Base-by-base conservation (phyloP, 2,329 filamentous ascomycete genomes). In the Arthroderma sp. region DNA sequence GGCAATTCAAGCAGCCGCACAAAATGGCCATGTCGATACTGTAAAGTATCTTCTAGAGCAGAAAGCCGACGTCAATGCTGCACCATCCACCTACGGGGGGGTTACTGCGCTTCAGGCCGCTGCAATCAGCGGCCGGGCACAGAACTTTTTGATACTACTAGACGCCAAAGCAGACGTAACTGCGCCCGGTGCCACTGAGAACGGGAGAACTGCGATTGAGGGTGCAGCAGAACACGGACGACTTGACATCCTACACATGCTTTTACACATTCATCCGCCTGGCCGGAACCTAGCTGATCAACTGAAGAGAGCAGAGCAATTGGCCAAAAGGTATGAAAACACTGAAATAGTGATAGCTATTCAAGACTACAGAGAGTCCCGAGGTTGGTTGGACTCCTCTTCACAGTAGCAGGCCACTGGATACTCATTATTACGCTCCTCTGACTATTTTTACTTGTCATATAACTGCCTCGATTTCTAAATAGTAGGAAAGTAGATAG, bases 201-300 rank as follows among this genome's bases (percentile, higher is more conserved):
- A 43, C 6, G 60, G 57, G n/a, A 49, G 47, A 38, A 58, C 53
- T 6, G 55, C 59, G n/a, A 39, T 61, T 8, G 47, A 56, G 42
- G 53, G 44, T 9, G 61, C 61, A 10, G 59, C 60, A 1, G 52
- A 52, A 40, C 9, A 54, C 45, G 57, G 55, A 4, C 53, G 52
- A 38, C 28, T 47, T 5, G 44, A 47, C 22, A 49, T 49, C 33
- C 22, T 43, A 11, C 42, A 43, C 29, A 43, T 43, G 32, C 42
- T 43, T 36, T 30, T 43, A 37, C 42, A 43, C n/a, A 9, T 43
- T 29, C 42, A 43, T 38, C 42, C 42, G 34, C 42, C 11, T 7
- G 42, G 32, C 5, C 42, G 28, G 28, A 43, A 22, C 2, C 38
- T 43, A 30, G 34, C 22, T 1, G 42, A 43, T 27, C 42, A 43